Base-by-base conservation (phyloP, 2,329 filamentous ascomycete species). In the Lecanicillium sp. region DNA sequence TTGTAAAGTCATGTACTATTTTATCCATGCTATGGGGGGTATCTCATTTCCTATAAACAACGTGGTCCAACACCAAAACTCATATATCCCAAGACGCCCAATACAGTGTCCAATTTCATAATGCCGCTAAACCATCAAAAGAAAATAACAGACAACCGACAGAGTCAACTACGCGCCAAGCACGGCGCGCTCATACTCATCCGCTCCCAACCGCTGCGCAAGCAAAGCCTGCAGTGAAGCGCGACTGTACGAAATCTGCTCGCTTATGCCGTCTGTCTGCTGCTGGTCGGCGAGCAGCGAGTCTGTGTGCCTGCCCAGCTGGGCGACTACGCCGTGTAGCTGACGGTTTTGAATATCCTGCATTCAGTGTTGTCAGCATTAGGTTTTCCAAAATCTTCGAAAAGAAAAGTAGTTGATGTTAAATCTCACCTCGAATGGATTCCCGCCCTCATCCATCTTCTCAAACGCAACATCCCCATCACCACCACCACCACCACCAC, bases 301-400 rank as follows among this genome's bases (percentile, higher is more conserved):
- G 43, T 77, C 71, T 58, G 77, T 69, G 45, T 79, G 74, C 37
- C 55, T 73, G 10, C 61, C 59, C 14, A 79, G 61, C 51, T 77
- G 72, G 13, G 62, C 53, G 0, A 64, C 66, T 4, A 75, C 50
- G 3, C 55, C 53, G n/a, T 62, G 48, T 13, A 76, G 49, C 32
- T 71, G 67, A 15, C 65, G 58, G 22, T 69, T 61, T 20, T 59
- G 46, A 10, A 67, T 44, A 27, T 60, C 57, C 61, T 69, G 35
- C 5, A 39, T 37, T 22, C 35, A 14, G 3, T 9, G 5, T 6
- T 37, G 17, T 48, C 30, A 43, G 37, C 25, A 28, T 27, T 18
- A 27, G 8, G 25, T 27, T 27, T 13, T 27, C 13, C n/a, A n/a
- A n/a, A n/a, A n/a, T n/a, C n/a, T n/a, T n/a, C n/a, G n/a, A n/a